Percentiles rank a stretch among this genome's conserved stretches.
These are phyloP conservation scores for Botrytis aclada DNA, from an alignment of 2,329 filamentous ascomycete species.

Conservation along the genomic window DNA sequence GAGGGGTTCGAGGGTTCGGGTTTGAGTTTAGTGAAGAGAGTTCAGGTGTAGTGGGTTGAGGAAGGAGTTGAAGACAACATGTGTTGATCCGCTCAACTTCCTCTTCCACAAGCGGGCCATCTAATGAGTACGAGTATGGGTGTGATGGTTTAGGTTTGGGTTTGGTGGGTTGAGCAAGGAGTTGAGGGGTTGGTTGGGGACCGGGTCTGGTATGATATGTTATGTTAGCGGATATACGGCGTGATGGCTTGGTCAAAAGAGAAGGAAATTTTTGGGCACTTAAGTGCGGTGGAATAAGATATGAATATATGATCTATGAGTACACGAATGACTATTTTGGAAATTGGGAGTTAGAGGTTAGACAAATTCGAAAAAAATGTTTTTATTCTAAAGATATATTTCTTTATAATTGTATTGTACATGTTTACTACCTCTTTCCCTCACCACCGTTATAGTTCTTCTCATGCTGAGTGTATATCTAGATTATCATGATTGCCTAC, in stretches of 20 bases:
- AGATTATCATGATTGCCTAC: not conserved
- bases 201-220: not conserved
- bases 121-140: not conserved
- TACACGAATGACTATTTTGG: not conserved
- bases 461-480: not conserved
- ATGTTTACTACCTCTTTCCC: not conserved
- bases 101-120: not conserved
- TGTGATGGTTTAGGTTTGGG: not conserved
- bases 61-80: not conserved
- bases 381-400: not conserved
- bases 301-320: not conserved
- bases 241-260: not conserved
- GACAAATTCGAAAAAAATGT: not conserved
- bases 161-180: not conserved
- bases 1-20: not conserved
- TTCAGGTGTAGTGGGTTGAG: not conserved
- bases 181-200: not conserved
- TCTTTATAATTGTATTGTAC: not conserved
- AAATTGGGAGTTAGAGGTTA: not conserved
- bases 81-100: accelerated
- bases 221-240: not conserved
- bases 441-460: not conserved
- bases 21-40: not conserved
- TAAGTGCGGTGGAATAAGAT: not conserved
- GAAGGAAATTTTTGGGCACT: not conserved